Evolutionary conservation across 441 rosid species (phyloP), one percentile per base, ranked within the genome.

Genomic region (Erodium texanum): DNA sequence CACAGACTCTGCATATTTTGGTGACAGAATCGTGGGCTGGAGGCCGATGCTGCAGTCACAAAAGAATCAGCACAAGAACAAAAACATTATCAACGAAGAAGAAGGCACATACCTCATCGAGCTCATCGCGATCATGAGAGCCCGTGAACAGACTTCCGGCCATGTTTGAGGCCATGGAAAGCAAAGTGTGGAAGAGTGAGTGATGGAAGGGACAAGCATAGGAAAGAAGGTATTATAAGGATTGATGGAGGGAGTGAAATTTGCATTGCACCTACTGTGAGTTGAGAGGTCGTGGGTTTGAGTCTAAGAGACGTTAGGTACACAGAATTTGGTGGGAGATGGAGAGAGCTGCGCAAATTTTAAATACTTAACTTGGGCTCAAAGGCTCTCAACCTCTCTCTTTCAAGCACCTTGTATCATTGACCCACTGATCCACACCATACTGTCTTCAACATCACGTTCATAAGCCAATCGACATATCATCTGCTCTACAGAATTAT

Each of bases 201-300:
- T 34, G 38, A 34, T 34, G 38, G 38, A 68, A 64, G 73, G 6
- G 64, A 61, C 16, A 61, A 23, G 71, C n/a, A n/a, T n/a, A n/a
- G 7, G 69, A 20, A 29, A 77, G 45, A 29, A 18, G 50, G 7
- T 52, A 64, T 58, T 64, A 69, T 73, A 75, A 80, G 69, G 65
- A 61, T 34, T 72, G 63, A 59, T 59, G 8, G 34, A 23, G 32
- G 63, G n/a, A 61, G 34, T 61, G 64, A 61, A 61, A 15, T 7
- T 54, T 54, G 61, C 61, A 54, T 61, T 24, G 64, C 64, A 61
- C 64, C 64, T 3, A 88, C 90, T 79, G 95, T 86, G 84, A 82
- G 98, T 80, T 88, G 87, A 72, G 87, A 80, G 70, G 89, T 90
- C 90, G 80, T 86, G 77, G 81, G 79, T 78, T 87, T 82, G 90